A percentile compares a stretch with the other conserved stretches of the same genome.
phyloP scores from a whole-genome alignment of 2,329 filamentous ascomycete genomes.

The Sphaceloma murrayae region DNA sequence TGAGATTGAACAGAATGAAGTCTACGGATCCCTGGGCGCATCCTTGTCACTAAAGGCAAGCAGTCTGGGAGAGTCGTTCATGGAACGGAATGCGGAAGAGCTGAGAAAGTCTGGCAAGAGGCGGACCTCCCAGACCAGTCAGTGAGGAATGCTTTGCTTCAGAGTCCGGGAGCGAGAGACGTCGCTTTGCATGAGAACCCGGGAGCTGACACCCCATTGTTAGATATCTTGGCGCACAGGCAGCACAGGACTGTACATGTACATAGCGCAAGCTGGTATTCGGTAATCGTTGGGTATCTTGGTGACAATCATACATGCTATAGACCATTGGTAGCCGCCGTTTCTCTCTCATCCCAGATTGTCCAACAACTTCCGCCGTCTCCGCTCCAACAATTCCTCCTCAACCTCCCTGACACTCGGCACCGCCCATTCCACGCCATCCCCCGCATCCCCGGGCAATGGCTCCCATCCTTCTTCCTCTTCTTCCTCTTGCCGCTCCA shows the following conservation, averaged over 20 bases:
- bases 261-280: slow-evolving; percentile 12
- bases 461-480: slow-evolving; percentile 56
- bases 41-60: slow-evolving; percentile 20
- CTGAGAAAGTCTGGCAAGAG: slow-evolving; percentile 19
- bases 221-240: too few species aligned
- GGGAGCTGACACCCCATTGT: too few species aligned
- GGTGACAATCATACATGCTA: background rate
- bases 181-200: too few species aligned
- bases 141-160: background rate
- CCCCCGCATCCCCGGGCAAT: slow-evolving; percentile 75
- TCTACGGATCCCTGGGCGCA: slow-evolving; percentile 21
- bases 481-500: slow-evolving; percentile 43
- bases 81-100: slow-evolving; percentile 28
- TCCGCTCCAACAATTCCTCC: slow-evolving; percentile 78
- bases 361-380: slow-evolving; percentile 73
- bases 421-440: slow-evolving; percentile 71
- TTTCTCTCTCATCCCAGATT: slow-evolving; percentile 57
- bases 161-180: too few species aligned
- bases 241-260: slow-evolving; percentile 10
- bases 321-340: too few species aligned
- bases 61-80: slow-evolving; percentile 29
- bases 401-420: slow-evolving; percentile 90
- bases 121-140: background rate
- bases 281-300: slow-evolving; percentile 1
- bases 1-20: slow-evolving; percentile 22